Evolutionary conservation across 2,329 filamentous ascomycete genomes (phyloP), one percentile per base, ranked within the genome.

Genomic region (Diaporthe aspalathi): DNA sequence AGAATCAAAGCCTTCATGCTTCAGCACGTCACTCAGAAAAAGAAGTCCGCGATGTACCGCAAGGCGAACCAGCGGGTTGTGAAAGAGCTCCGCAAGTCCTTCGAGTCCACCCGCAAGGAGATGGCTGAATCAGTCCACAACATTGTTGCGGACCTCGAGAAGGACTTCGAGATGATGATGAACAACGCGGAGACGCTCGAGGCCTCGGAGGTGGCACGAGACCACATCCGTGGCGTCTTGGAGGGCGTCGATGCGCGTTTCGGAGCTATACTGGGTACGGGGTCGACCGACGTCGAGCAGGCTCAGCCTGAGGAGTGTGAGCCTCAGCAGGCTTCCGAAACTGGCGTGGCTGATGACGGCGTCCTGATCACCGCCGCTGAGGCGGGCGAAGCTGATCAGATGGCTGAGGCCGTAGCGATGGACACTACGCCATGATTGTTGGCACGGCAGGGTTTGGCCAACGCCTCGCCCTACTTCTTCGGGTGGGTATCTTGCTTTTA

Each of bases 201-300:
- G 22, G 68, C 49, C 17, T 57, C 49, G 11, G 54, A 56, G 5
- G 57, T 67, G 5, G 71, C 63, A 27, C 71, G 63, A 6, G 68
- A 49, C 5, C 47, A 56, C n/a, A 67, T 56, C 54, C 47, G 50
- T 8, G n/a, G 3, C 22, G 9, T 73, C 0, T 45, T 72, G n/a
- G 32, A 43, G n/a, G 49, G 45, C 20, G 68, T 70, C 9, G 71
- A 72, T 17, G 22, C 45, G 9, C 53, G 27, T 5, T 72, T 72
- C 47, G 32, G 49, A 43, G 32, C 49, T 16, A 29, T 72, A 29
- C 43, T 69, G 50, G 45, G 35, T 22, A 43, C 22, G 3, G 65
- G 43, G 50, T 24, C 14, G 24, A 56, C 47, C 38, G 27, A 47
- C 20, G 20, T 47, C 11, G 50, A 56, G n/a, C 7, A 11, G 54